Percentiles rank a stretch among this genome's conserved stretches.
Conservation (phyloP, 1,139 yeast genomes). For the Scheffersomyces segobiensis region DNA sequence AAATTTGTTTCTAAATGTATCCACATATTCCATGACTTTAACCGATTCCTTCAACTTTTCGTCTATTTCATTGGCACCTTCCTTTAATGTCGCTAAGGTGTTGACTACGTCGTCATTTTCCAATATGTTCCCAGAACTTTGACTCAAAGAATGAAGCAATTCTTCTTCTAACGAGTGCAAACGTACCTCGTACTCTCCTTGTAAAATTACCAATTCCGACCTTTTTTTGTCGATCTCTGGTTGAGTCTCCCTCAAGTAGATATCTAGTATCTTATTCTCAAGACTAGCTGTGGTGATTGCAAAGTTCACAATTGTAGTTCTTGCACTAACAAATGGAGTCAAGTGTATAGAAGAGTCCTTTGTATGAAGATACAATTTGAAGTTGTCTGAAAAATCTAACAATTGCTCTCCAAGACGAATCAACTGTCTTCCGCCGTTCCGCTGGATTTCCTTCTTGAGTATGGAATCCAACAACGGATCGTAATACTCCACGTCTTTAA, state of each 20-base stretch:
- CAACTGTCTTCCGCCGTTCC: constrained; percentile 70
- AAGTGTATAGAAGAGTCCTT: constrained; percentile 53
- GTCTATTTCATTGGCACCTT: constrained; percentile 58
- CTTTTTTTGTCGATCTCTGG: constrained; percentile 72
- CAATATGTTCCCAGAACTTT: constrained; percentile 60
- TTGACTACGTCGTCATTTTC: constrained; percentile 64
- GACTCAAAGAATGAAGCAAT: constrained; percentile 58
- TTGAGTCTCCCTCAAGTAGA: constrained; percentile 52
- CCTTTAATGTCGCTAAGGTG: constrained; percentile 65
- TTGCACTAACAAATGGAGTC: constrained; percentile 57
- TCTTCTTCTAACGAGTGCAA: constrained; percentile 61
- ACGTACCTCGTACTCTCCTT: constrained; percentile 58
- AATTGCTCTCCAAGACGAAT: constrained; percentile 62
- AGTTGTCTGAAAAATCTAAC: constrained; percentile 67
- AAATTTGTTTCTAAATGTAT: constrained; percentile 46
- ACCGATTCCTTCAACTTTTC: constrained; percentile 56
- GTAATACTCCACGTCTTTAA: constrained; percentile 76
- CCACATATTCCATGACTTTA: constrained; percentile 54
- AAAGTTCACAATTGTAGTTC: constrained; percentile 69
- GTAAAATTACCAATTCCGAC: constrained; percentile 50
- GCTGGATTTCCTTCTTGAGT: constrained; percentile 58
- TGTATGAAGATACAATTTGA: constrained; percentile 61
- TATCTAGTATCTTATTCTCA: constrained; percentile 61
- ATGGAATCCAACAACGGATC: constrained; percentile 73
- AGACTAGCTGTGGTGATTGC: constrained; percentile 68